Evolutionary conservation across 163 green algal species (phyloP), one percentile per base, ranked within the genome.

Genomic region (Volvox carteri): DNA sequence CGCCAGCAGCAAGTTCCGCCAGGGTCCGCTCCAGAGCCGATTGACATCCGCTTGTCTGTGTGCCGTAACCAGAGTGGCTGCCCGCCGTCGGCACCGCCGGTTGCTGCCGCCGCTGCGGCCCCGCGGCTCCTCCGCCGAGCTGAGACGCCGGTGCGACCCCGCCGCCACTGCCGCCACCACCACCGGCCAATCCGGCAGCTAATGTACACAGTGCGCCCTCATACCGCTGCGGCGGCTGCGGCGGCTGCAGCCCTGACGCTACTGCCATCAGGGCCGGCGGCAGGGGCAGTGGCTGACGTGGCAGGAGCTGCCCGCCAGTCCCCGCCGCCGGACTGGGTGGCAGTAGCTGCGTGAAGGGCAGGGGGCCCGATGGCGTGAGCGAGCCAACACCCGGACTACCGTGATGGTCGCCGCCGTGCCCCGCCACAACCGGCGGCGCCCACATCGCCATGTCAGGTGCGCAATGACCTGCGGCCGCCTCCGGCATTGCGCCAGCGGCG

Each of bases 301-400:
- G n/a, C n/a, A n/a, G n/a, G n/a, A n/a, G n/a, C n/a, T n/a, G 77
- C 35, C 52, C 33, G 30, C 12, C 50, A 28, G 33, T 74, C 50
- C 44, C 12, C 4, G 46, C 37, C 35, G 54, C 52, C 18, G 52
- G 77, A 56, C 77, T 85, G 33, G 37, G 77, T 23, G 77, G 77
- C 21, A 85, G 52, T 18, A 56, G 35, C 54, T 85, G 77, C 3
- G 77, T 85, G 35, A 74, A 41, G 37, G 77, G 35, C 2, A n/a
- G 35, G 12, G 35, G 68, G 19, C 68, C 16, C 37, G 41, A 58
- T 3, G 12, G 37, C 8, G 35, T 46, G 14, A 46, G 25, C 8
- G 33, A 23, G 12, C 8, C 25, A 14, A 21, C 25, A 35, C 56
- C 4, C 25, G 23, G 2, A 3, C 60, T 28, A 9, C 19, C 73